Evolutionary conservation across 768 basidiomycete genomes (phyloP).

Genomic region (Hygrocybe punicea): DNA sequence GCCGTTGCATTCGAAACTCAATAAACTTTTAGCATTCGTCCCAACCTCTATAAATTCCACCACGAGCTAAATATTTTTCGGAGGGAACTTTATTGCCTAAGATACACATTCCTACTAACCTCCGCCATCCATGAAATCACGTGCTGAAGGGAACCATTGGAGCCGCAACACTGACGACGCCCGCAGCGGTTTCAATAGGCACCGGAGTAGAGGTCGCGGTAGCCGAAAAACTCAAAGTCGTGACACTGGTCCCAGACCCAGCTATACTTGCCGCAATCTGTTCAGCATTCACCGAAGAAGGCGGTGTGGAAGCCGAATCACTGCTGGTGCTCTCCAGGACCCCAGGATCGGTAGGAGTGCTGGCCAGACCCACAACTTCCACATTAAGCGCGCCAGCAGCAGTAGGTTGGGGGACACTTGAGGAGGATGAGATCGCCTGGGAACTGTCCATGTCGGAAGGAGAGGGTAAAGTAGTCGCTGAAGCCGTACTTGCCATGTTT

Average conservation of each 20-base stretch:
- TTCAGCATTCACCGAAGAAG: conserved; percentile 30
- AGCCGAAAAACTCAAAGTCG: neutral
- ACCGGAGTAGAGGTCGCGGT: conserved; percentile 9
- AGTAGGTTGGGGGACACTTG: neutral
- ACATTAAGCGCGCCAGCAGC: conserved; percentile 19
- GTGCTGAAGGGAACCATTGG: too few species aligned
- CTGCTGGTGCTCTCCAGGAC: conserved; percentile 2
- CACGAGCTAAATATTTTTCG: too few species aligned
- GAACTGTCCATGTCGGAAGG: neutral
- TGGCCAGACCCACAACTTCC: conserved; percentile 11
- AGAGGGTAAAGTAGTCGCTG: neutral
- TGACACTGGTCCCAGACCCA: conserved; percentile 3
- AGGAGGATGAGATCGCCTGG: neutral
- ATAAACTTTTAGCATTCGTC: too few species aligned
- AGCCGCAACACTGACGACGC: too few species aligned
- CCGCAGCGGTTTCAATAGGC: too few species aligned
- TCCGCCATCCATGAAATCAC: too few species aligned
- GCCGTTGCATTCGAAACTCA: too few species aligned
- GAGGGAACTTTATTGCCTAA: too few species aligned
- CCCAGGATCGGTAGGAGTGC: conserved; percentile 6
- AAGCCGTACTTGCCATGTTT: conserved; percentile 14
- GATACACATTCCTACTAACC: too few species aligned
- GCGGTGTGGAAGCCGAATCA: conserved; percentile 3
- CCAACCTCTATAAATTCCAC: too few species aligned
- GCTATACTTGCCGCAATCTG: conserved; percentile 36